Evolutionary conservation across 371 early-diverging fungal species (phyloP), one percentile per base, ranked within the genome.

Genomic region (Mortierella sp.): DNA sequence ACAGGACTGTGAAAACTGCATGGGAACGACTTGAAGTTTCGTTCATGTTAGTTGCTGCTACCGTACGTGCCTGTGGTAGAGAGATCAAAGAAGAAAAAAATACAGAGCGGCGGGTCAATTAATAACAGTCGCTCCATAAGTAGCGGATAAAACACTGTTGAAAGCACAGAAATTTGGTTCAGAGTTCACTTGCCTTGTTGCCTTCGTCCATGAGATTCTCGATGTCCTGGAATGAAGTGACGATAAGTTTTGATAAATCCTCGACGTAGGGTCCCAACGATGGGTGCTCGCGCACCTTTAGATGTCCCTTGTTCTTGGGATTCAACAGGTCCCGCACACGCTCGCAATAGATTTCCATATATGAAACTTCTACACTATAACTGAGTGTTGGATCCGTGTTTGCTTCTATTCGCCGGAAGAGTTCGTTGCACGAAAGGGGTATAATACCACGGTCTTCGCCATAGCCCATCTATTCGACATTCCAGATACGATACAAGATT

Each of bases 31-130:
- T 94, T 19, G 96, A 96, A 0, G 92, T 91, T 69, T 91, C 96
- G 82, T 99, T 99, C 99, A 98, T 98, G 73, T 95, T 93, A 45
- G 99, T 99, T 4, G 95, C 90, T 4, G 97, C 98, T 12, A 97
- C 96, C 7, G 96, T 97, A 81, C 92, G 91, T 45, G 91, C 90
- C 90, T 90, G 73, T 23, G 61, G 47, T 48, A 30, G 59, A 19
- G 16, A 6, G 50, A 51, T 23, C 19, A 46, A 46, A 16, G 12
- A 46, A 46, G 16, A n/a, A 9, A 9, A 9, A 5, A 9, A 37
- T 37, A 37, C 37, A 37, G 37, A 5, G 9, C 37, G 37, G 37
- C 9, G 9, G 37, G 37, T 37, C 37, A 37, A 9, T 37, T 37
- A 37, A 5, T 37, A 37, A 37, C 9, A 37, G 37, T 37, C 37